Evolutionary conservation across 2,329 filamentous ascomycete species (phyloP).

Genomic region (Davidsoniella neocaledoniae): DNA sequence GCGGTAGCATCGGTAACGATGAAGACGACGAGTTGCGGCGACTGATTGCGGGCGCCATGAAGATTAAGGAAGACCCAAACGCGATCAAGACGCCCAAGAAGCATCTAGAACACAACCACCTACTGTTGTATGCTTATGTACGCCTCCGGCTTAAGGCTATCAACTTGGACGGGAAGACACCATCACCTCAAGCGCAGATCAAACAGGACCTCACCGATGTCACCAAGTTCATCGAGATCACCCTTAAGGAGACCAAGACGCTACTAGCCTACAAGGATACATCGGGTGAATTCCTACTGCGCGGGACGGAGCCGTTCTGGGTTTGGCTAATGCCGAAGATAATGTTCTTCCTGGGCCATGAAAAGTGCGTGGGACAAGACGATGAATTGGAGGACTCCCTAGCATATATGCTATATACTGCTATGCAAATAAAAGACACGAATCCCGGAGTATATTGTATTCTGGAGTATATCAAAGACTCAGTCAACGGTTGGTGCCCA

Average conservation of each 20-base stretch:
- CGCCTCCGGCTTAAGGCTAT: constrained; percentile 61
- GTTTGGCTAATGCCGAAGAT: constrained; percentile 45
- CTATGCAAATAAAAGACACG: constrained; percentile 10
- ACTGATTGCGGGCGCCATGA: constrained; percentile 41
- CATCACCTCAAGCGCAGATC: not conserved
- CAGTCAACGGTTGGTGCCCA: constrained; percentile 10
- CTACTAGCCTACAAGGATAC: constrained; percentile 38
- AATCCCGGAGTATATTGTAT: constrained; percentile 10
- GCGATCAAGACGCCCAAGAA: constrained; percentile 45
- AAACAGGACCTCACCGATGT: constrained; percentile 36
- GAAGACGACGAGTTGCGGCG: constrained; percentile 60
- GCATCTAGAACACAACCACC: constrained; percentile 61
- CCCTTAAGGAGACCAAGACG: constrained; percentile 56
- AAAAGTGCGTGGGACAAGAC: constrained; percentile 19
- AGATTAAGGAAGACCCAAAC: constrained; percentile 33
- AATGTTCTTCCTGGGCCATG: constrained; percentile 38
- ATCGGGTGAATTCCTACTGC: constrained; percentile 28
- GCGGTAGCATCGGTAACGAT: constrained; percentile 31
- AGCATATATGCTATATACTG: constrained; percentile 10
- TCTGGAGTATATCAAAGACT: constrained; percentile 12
- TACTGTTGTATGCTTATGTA: constrained; percentile 69
- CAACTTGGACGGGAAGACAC: constrained; percentile 18
- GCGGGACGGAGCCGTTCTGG: constrained; percentile 46
- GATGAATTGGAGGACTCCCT: constrained; percentile 11
- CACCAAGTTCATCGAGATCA: constrained; percentile 56